phyloP scores from a whole-genome alignment of 2,329 filamentous ascomycete species.

The Ophiostoma ips region DNA sequence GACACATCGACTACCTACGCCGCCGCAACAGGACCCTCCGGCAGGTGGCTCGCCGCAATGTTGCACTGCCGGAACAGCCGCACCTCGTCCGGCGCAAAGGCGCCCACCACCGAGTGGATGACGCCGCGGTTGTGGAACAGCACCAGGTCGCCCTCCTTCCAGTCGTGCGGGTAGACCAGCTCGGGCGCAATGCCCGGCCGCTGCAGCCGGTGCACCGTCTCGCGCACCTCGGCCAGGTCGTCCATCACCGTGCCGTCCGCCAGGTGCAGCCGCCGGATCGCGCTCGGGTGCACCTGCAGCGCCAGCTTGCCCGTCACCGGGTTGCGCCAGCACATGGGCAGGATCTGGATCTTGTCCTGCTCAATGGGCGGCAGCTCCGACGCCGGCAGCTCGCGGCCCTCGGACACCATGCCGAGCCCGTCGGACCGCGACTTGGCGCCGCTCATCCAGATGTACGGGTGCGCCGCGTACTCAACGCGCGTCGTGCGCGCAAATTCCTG shows the following conservation, averaged over 20 bases:
- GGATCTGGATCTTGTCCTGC: conserved; percentile 50
- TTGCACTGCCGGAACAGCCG: conserved; percentile 68
- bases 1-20: neutral
- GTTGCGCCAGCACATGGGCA: conserved; percentile 69
- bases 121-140: conserved; percentile 68
- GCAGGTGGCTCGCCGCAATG: conserved; percentile 44
- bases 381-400: conserved; percentile 37
- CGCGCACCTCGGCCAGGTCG: conserved; percentile 49
- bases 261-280: conserved; percentile 54
- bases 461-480: conserved; percentile 60
- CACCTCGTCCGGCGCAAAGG: conserved; percentile 58
- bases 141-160: conserved; percentile 63
- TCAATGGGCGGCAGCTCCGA: conserved; percentile 52
- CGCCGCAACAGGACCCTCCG: conserved; percentile 6
- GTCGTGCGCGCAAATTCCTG: conserved; percentile 53
- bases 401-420: conserved; percentile 55
- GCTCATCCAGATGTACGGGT: conserved; percentile 76
- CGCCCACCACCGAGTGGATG: conserved; percentile 62
- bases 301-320: conserved; percentile 55
- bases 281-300: conserved; percentile 61
- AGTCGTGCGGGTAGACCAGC: conserved; percentile 60
- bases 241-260: conserved; percentile 53
- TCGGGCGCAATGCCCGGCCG: conserved; percentile 56
- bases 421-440: conserved; percentile 49
- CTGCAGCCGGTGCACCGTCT: conserved; percentile 54